These are phyloP conservation scores for Agroathelia rolfsii DNA, from an alignment of 1,284 basidiomycete genomes.

Conservation along the genomic window DNA sequence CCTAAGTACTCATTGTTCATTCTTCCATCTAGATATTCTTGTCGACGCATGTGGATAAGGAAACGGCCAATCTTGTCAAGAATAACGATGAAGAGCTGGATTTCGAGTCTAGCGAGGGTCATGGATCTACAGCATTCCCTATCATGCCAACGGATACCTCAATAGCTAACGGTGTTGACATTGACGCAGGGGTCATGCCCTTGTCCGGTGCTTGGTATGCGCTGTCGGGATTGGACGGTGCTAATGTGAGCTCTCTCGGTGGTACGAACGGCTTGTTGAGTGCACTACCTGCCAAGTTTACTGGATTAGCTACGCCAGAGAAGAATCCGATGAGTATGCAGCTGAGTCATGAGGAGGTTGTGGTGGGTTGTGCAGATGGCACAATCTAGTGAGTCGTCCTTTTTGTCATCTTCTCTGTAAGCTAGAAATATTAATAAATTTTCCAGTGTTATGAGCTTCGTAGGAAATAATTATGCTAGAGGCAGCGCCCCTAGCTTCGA, in stretches of 20 bases:
- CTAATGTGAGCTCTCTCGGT: constrained; percentile 22
- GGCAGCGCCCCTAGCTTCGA: constrained; percentile 8
- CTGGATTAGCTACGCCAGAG: constrained; percentile 67
- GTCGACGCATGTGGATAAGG: constrained; percentile 63
- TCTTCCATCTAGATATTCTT: constrained; percentile 51
- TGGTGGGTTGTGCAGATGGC: constrained; percentile 80
- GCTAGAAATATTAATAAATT: constrained; percentile 2
- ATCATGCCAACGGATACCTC: constrained; percentile 10
- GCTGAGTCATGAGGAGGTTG: constrained; percentile 75
- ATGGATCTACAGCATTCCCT: constrained; percentile 10
- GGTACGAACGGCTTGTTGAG: constrained; percentile 50
- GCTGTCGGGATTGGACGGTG: too few relatives aligned
- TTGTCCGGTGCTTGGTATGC: constrained; percentile 64
- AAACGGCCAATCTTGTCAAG: constrained; percentile 15
- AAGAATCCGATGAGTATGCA: constrained; percentile 89
- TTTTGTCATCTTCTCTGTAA: constrained; percentile 9
- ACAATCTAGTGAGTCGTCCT: constrained; percentile 64
- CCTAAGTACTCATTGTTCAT: constrained; percentile 7
- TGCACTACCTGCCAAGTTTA: constrained; percentile 51
- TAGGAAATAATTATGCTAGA: constrained; percentile 51
- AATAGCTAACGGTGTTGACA: constrained; percentile 30
- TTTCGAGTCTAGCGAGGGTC: too few relatives aligned
- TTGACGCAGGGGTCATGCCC: constrained; percentile 50
- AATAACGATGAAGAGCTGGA: constrained; percentile 22
- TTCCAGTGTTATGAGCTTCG: constrained; percentile 62